Base-by-base conservation (phyloP, 768 basidiomycete genomes). In the Steccherinum ochraceum region DNA sequence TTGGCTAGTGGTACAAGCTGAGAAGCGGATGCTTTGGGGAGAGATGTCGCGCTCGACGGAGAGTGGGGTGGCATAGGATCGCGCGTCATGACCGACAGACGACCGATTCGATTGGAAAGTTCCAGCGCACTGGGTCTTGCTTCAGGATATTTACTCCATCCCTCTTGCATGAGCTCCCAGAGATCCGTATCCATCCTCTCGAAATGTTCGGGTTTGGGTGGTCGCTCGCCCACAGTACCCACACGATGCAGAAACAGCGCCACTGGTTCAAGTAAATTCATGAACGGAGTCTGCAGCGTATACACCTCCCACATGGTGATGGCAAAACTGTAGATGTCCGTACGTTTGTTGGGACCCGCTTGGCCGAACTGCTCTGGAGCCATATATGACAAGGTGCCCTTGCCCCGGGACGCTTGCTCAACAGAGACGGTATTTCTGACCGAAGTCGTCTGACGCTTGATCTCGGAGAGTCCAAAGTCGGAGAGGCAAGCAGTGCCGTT, bases 301-400 rank as follows among this genome's bases (percentile, higher is more conserved):
- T 35, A 35, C 7, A 52, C 55, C 52, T 56, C 55, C 30, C 45
- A 56, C 48, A 56, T 56, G 2, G 55, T 55, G 48, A 58, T 58
- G 12, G 46, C 56, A 24, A 58, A 55, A 27, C 53, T 52, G 40
- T 58, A 58, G 11, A 58, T 44, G 44, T 58, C 56, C 3, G 51
- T 49, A 7, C 52, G 27, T 46, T 48, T 52, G 48, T 25, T 58
- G 12, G 40, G 46, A 10, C 41, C 35, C 5, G 47, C 51, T 11
- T 26, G 13, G 5, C 23, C 12, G 43, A 55, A 35, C 16, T 51
- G 49, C 43, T 58, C 57, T 1, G 57, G 57, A 3, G 55, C 39
- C 49, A 53, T 58, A 55, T 55, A 58, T 16, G 52, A 49, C 3
- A 45, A 25, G 1, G 57, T 53, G 2, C 57, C 57, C 4, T 47